phyloP scores from a whole-genome alignment of 495 filamentous ascomycete genomes.

The Penicillium daleae region DNA sequence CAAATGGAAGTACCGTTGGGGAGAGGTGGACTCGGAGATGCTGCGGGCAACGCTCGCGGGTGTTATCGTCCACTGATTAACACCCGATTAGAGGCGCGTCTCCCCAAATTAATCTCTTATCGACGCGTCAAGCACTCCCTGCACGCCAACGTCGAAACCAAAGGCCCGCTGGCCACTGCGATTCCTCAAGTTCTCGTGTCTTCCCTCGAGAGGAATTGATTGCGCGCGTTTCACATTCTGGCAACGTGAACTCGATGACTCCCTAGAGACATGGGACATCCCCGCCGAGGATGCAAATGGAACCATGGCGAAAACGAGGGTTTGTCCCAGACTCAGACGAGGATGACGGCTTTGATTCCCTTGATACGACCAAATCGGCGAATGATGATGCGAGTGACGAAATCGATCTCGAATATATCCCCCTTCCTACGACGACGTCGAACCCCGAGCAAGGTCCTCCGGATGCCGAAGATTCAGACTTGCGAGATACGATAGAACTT shows the following conservation, averaged over 20 bases:
- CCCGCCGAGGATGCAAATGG: constrained; percentile 53
- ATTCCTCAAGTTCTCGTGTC: constrained; percentile 1
- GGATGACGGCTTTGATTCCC: constrained; percentile 54
- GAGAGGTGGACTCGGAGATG: constrained; percentile 19
- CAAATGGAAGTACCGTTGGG: constrained; percentile 10
- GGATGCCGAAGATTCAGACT: constrained; percentile 1
- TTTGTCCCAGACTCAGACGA: constrained; percentile 67
- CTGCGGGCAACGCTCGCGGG: constrained; percentile 13
- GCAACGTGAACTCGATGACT: constrained; percentile 31
- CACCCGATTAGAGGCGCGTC: constrained; percentile 24
- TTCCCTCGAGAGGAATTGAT: not conserved
- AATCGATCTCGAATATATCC: constrained; percentile 26
- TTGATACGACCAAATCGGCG: constrained; percentile 28
- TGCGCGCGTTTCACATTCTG: not conserved
- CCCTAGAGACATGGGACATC: constrained; percentile 47
- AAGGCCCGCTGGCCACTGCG: not conserved
- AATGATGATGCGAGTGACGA: constrained; percentile 11
- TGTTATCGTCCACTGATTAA: constrained; percentile 26
- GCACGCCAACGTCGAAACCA: not conserved
- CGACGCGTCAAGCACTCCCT: constrained; percentile 38
- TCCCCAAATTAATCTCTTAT: constrained; percentile 25
- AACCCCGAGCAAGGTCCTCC: constrained; percentile 6
- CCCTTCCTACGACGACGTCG: constrained; percentile 13
- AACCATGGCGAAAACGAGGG: constrained; percentile 64
- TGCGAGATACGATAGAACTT: not conserved